Percentiles rank a stretch among this genome's conserved stretches.
phyloP scores from a whole-genome alignment of 768 basidiomycete species.

The Cystofilobasidium ferigula region DNA sequence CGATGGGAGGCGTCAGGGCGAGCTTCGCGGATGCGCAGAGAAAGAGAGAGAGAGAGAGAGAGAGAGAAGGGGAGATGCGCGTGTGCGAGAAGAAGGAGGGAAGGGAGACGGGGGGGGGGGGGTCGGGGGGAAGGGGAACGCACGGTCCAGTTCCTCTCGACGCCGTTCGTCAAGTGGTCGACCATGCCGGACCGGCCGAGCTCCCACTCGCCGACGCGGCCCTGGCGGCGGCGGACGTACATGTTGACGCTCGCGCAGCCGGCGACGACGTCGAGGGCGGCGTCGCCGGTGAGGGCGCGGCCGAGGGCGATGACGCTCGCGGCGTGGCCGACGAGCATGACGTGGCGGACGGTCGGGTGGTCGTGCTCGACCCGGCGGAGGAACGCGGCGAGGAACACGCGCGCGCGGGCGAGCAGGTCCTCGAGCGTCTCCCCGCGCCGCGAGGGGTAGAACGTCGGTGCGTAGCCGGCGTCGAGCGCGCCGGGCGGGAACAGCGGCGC shows the following conservation, averaged over 20 bases:
- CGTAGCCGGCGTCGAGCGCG: constrained; percentile 28
- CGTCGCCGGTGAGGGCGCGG: constrained; percentile 36
- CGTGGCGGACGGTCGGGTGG: constrained; percentile 30
- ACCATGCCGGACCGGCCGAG: constrained; percentile 35
- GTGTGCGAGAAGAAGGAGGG: not conserved
- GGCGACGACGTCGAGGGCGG: constrained; percentile 31
- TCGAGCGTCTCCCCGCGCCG: constrained; percentile 34
- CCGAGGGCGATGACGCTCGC: constrained; percentile 36
- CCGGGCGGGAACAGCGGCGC: constrained; percentile 30
- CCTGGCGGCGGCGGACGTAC: constrained; percentile 24
- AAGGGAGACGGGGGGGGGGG: not conserved
- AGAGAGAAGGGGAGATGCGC: not conserved
- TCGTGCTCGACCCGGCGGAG: constrained; percentile 28
- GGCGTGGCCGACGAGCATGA: constrained; percentile 38
- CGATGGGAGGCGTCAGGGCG: too few relatives aligned
- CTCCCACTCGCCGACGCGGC: constrained; percentile 34
- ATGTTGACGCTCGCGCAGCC: constrained; percentile 35
- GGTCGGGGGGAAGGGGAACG: not conserved
- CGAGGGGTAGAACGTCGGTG: constrained; percentile 35
- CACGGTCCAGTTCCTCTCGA: constrained; percentile 38
- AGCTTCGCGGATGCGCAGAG: too few relatives aligned
- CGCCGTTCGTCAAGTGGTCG: constrained; percentile 35
- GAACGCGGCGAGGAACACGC: constrained; percentile 17
- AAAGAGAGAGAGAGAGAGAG: not conserved
- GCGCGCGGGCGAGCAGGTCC: constrained; percentile 17